Percentiles rank a stretch among this genome's conserved stretches.
Evolutionary conservation across 257 asterid genomes (phyloP).

Genomic region (Sherardia arvensis): DNA sequence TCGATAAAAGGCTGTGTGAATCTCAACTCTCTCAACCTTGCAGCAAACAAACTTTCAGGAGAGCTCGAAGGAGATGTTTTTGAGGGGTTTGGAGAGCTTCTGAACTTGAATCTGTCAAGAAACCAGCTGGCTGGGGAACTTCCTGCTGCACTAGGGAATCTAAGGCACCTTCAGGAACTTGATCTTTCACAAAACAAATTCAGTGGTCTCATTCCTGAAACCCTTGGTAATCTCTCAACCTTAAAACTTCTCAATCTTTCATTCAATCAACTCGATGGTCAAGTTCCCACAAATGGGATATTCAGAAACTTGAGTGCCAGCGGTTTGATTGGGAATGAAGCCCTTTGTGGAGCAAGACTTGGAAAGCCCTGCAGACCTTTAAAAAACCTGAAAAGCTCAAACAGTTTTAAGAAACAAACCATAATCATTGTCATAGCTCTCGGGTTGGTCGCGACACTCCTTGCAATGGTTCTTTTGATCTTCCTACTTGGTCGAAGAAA

Average conservation of each 20-base stretch:
- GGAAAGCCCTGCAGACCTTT: slow-evolving; percentile 22
- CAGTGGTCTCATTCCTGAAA: slow-evolving; percentile 52
- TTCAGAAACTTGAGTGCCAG: slow-evolving; percentile 20
- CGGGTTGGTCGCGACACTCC: slow-evolving; percentile 26
- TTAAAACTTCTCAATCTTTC: slow-evolving; percentile 64
- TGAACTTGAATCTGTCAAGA: slow-evolving; percentile 49
- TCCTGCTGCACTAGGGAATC: slow-evolving; percentile 33
- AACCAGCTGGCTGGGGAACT: slow-evolving; percentile 48
- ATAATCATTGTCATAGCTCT: slow-evolving; percentile 26
- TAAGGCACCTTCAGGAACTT: slow-evolving; percentile 31
- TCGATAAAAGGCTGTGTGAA: slow-evolving; percentile 48
- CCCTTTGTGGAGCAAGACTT: slow-evolving; percentile 46
- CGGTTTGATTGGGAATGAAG: slow-evolving; percentile 46
- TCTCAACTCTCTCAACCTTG: slow-evolving; percentile 47
- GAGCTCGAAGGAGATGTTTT: slow-evolving; percentile 31
- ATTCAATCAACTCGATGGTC: slow-evolving; percentile 62
- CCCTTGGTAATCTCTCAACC: slow-evolving; percentile 29
- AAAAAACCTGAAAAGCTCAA: slow-evolving; percentile 8
- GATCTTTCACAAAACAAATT: slow-evolving; percentile 68
- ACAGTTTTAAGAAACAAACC: slow-evolving; percentile 23
- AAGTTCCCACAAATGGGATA: slow-evolving; percentile 40
- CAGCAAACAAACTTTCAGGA: slow-evolving; percentile 50
- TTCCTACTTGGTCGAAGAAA: slow-evolving; percentile 6
- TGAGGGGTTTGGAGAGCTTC: slow-evolving; percentile 31
- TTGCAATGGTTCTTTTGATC: slow-evolving; percentile 22